phyloP scores from a whole-genome alignment of 352 stramenopile species.

The Albugo laibachii region DNA sequence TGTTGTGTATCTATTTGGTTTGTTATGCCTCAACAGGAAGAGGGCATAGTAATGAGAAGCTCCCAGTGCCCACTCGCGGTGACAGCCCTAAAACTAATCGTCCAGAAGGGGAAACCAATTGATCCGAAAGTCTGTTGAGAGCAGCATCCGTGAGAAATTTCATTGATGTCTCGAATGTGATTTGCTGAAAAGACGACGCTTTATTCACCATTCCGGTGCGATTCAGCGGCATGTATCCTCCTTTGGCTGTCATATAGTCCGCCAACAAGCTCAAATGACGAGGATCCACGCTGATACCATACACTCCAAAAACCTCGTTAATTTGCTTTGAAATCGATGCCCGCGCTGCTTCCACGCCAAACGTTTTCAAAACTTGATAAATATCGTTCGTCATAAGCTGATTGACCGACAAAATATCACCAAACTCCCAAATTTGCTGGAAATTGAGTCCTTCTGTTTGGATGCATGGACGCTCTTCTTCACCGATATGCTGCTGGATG shows the following conservation, averaged over 20 bases:
- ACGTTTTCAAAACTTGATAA: constrained; percentile 89
- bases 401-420: constrained; percentile 87
- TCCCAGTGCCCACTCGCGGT: constrained; percentile 88
- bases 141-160: constrained; percentile 96
- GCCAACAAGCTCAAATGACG: constrained; percentile 96
- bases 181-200: constrained; percentile 94
- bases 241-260: constrained; percentile 98
- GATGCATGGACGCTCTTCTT: constrained; percentile 73
- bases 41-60: constrained; percentile 86
- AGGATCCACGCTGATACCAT: constrained; percentile 97
- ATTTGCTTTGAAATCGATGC: constrained; percentile 98
- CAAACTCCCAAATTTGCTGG: constrained; percentile 90
- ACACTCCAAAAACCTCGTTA: constrained; percentile 96
- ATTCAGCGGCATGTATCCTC: constrained; percentile 95
- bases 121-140: constrained; percentile 75
- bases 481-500: constrained; percentile 72
- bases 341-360: constrained; percentile 96
- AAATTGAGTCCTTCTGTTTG: constrained; percentile 97
- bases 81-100: constrained; percentile 91
- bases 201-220: constrained; percentile 93
- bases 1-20: no score
- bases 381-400: constrained; percentile 97
- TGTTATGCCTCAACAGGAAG: constrained; percentile 6
- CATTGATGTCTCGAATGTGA: constrained; percentile 99
- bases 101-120: constrained; percentile 85